Base-by-base conservation (phyloP, 164 flowering plant species). In the Umbellularia californica region DNA sequence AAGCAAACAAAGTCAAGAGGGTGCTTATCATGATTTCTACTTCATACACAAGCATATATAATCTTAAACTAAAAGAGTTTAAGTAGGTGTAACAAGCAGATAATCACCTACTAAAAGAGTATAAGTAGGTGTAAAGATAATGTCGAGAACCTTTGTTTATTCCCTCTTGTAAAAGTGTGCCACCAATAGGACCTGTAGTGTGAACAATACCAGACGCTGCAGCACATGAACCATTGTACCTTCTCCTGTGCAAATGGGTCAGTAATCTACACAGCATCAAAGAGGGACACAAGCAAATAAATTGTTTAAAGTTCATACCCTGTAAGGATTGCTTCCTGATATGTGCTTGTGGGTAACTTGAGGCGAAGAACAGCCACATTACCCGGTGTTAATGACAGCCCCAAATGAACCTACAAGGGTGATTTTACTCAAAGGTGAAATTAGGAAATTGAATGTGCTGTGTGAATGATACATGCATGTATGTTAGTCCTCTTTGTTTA, bases 331-430 rank as follows among this genome's bases (percentile, higher is more conserved):
- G 69, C 62, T 24, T 73, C 60, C 47, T 64, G 70, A 27, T 41
- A 66, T 19, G 69, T 73, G 14, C 5, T 60, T n/a, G 27, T 50
- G 19, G 75, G 58, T 23, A 64, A 15, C 69, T 72, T 73, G 33
- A 50, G 23, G 6, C 70, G 41, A 25, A 73, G 62, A 51, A 73
- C 69, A 12, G 70, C 69, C 58, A 65, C 60, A 50, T 47, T 64
- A 19, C 75, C 75, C 2, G 62, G 35, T 24, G 75, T 73, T 25
- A 73, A 65, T 15, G 75, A 73, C 69, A 73, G n/a, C 17, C 70
- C 75, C 70, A 73, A 73, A 73, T 73, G 50, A 15, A 73, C 75
- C 70, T 73, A 23, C 52, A 63, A 33, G 15, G 28, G 25, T n/a
- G 11, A 62, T 62, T 9, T 62, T 20, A 62, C 2, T 10, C 23